phyloP scores from a whole-genome alignment of 257 asterid genomes.

The Schizonepeta tenuifolia region DNA sequence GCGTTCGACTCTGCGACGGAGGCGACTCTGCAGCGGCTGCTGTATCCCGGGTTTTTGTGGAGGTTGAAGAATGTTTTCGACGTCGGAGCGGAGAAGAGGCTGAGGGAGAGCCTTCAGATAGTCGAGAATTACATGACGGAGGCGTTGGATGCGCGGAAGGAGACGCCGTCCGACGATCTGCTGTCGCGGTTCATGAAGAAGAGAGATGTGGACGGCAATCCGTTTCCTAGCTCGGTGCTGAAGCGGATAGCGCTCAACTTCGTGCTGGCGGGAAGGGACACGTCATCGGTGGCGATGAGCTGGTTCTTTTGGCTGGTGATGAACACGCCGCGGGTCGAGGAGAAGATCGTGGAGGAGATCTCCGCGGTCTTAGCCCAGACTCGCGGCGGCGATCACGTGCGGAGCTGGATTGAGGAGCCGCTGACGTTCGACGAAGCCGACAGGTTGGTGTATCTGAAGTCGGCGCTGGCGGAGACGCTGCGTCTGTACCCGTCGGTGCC shows the following conservation, averaged over 20 bases:
- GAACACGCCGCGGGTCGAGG: constrained; percentile 56
- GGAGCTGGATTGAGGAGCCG: constrained; percentile 71
- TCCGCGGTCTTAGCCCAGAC: constrained; percentile 45
- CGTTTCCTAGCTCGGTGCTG: constrained; percentile 52
- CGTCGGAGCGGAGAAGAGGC: constrained; percentile 59
- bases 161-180: constrained; percentile 69
- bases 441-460: constrained; percentile 61
- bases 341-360: constrained; percentile 55
- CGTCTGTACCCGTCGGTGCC: constrained; percentile 86
- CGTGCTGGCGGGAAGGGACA: constrained; percentile 82
- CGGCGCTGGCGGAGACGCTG: constrained; percentile 76
- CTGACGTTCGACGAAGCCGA: constrained; percentile 81
- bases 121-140: constrained; percentile 76
- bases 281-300: constrained; percentile 86
- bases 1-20: constrained; percentile 87
- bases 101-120: constrained; percentile 51
- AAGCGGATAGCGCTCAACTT: constrained; percentile 80
- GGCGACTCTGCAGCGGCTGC: constrained; percentile 71
- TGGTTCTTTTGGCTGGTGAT: constrained; percentile 89
- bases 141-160: constrained; percentile 70
- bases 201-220: constrained; percentile 58
- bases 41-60: constrained; percentile 78
- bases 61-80: constrained; percentile 57
- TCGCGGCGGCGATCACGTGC: constrained; percentile 41
- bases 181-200: constrained; percentile 79